Base-by-base conservation (phyloP, 139 green algal species). In the Pseudopediastrum boryanum region DNA sequence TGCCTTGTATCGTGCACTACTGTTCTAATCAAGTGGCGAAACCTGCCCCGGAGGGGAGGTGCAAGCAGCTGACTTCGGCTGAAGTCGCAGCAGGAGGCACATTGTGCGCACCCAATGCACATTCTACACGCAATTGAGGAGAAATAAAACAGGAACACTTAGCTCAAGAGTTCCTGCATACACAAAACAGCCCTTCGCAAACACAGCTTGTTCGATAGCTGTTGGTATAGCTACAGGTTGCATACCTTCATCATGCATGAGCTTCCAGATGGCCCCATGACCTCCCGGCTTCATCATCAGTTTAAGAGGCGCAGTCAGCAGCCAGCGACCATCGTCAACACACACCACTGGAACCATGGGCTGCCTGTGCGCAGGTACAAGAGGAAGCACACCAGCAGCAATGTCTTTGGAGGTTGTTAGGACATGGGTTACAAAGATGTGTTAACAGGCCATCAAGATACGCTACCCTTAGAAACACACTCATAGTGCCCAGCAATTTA, bases 221-320 rank as follows among this genome's bases (percentile, higher is more conserved):
- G n/a, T n/a, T n/a, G n/a, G n/a, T n/a, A n/a, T n/a, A n/a, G n/a
- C n/a, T n/a, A n/a, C n/a, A n/a, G 54, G 6, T 21, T 10, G 3
- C 71, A 38, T 39, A 78, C 71, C 95, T 69, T 95, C 77, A 83
- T 99, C 96, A 23, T 87, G 82, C 93, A 98, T 97, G 19, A 99
- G 91, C 89, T 99, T 99, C 96, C 96, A 99, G 71, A 99, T 97
- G 43, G 94, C 96, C 13, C 96, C 96, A 80, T 99, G 96, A 10
- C 96, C 96, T 29, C 96, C 96, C 6, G 96, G 96, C 86, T 98
- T 98, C 78, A 97, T 88, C 79, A 97, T 86, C 7, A 75, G 62
- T 51, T 83, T 54, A 36, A 93, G 59, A 3, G 83, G 73, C 25
- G 54, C 73, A 0, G 78, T 80, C 62, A 96, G 48, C 70, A 96